phyloP scores from a whole-genome alignment of 768 basidiomycete genomes.

The Xerocomellus amylosporus region DNA sequence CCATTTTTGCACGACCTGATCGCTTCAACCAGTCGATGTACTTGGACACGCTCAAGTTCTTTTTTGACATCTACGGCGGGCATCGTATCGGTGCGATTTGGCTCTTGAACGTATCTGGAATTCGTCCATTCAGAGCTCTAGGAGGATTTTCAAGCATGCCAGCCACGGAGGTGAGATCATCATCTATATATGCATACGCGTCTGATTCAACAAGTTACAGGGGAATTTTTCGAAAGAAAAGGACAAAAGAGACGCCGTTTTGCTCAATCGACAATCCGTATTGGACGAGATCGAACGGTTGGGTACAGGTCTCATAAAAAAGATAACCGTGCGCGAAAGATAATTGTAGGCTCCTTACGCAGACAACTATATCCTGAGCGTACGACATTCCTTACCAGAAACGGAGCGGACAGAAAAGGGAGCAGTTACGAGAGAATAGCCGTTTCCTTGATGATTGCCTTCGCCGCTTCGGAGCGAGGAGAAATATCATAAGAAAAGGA shows the following conservation, averaged over 20 bases:
- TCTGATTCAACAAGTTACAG: slow-evolving; percentile 12
- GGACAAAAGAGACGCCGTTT: slow-evolving; percentile 55
- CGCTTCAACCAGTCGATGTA: slow-evolving; percentile 54
- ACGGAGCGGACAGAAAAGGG: not conserved
- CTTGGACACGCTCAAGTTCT: slow-evolving; percentile 74
- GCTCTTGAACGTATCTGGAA: slow-evolving; percentile 66
- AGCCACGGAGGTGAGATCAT: slow-evolving; percentile 29
- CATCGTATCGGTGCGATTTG: slow-evolving; percentile 78
- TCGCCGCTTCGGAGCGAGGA: slow-evolving; percentile 31
- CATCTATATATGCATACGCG: not conserved
- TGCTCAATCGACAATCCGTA: slow-evolving; percentile 63
- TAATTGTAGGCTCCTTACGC: not conserved
- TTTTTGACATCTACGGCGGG: slow-evolving; percentile 82
- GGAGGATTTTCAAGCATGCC: slow-evolving; percentile 78
- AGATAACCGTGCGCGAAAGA: slow-evolving; percentile 31
- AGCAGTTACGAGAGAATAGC: slow-evolving; percentile 20
- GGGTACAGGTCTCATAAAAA: slow-evolving; percentile 64
- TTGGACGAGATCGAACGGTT: slow-evolving; percentile 75
- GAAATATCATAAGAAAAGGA: slow-evolving; percentile 29
- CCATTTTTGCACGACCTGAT: not conserved
- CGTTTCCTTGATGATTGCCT: slow-evolving; percentile 28
- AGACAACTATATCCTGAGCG: not conserved
- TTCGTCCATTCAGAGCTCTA: slow-evolving; percentile 74
- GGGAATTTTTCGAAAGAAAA: slow-evolving; percentile 39
- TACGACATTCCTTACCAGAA: not conserved